Percentiles rank a stretch among this genome's conserved stretches.
Evolutionary conservation across 2,329 filamentous ascomycete genomes (phyloP).

Genomic region (Sclerotinia trifoliorum): DNA sequence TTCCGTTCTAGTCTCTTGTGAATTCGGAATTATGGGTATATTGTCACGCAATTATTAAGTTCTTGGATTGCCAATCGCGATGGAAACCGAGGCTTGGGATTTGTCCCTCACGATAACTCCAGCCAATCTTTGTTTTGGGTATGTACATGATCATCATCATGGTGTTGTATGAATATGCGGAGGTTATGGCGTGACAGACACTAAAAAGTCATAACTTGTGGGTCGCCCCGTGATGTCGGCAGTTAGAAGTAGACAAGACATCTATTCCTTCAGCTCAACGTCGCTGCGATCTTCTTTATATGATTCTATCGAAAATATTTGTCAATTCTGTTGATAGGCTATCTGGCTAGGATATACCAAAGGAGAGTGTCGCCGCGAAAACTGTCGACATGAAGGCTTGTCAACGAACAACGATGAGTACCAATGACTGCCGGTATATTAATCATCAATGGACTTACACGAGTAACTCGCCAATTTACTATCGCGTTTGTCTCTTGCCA

Average conservation of each 20-base stretch:
- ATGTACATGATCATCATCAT: neutral
- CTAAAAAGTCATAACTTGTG: conserved; percentile 10
- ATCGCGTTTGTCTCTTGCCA: neutral
- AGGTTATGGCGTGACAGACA: conserved; percentile 12
- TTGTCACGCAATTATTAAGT: conserved; percentile 14
- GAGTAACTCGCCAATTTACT: neutral
- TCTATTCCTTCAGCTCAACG: neutral
- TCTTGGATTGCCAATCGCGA: neutral
- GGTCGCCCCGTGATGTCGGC: conserved; percentile 1
- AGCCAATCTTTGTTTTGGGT: conserved; percentile 6
- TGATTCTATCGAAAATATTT: neutral
- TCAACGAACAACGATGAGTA: neutral
- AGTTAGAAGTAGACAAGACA: neutral
- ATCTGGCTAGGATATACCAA: neutral
- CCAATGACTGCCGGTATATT: neutral
- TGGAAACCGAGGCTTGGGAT: neutral
- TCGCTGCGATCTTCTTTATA: neutral
- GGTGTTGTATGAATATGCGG: conserved; percentile 18
- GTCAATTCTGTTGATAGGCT: neutral
- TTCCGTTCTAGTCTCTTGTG: neutral
- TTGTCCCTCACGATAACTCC: neutral
- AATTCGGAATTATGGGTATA: conserved; percentile 13
- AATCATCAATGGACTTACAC: neutral
- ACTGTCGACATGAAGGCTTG: neutral
- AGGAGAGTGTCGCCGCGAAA: neutral